Evolutionary conservation across 2,329 filamentous ascomycete species (phyloP), one percentile per base, ranked within the genome.

Genomic region (Aspergillaceae sp.): DNA sequence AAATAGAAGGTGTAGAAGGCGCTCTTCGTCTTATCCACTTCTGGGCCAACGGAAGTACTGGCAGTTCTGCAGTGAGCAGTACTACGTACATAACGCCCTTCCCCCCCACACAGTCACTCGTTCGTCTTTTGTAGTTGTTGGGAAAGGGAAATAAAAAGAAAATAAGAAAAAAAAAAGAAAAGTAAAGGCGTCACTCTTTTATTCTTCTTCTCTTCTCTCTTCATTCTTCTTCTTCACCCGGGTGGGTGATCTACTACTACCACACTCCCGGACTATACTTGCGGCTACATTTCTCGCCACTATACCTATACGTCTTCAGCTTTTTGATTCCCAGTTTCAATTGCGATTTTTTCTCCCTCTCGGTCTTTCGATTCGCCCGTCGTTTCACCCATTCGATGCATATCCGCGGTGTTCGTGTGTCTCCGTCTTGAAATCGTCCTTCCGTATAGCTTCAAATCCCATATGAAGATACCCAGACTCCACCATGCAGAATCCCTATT

Each of bases 401-500:
- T 19, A 19, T 19, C 19, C 19, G 19, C 19, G 19, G 19, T 19
- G 19, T 19, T 19, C 19, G 19, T 19, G 19, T 19, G 28, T 8
- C 40, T 41, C 38, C 26, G 4, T 41, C 26, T n/a, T 28, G 2
- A 4, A 36, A 36, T 8, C 27, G 6, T 38, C 2, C 35, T 37
- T 19, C 5, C 4, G 11, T 7, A 38, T 28, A 38, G 5, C 11
- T 27, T 8, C 9, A 19, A 36, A 7, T 19, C 8, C 36, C 36
- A 38, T 38, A 38, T 38, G 36, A 19, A 38, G 36, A 11, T 26
- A 7, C 27, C 19, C 36, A 9, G 3, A 7, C 26, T 38, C 30
- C 47, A 51, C 33, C 26, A 68, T 68, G 65, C 62, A 67, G 49
- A 56, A 59, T 36, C 53, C 62, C 50, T 64, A 59, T 47, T 61